These are phyloP conservation scores for Diaporthe sp. DNA, from an alignment of 2,329 filamentous ascomycete species.

Conservation along the genomic window DNA sequence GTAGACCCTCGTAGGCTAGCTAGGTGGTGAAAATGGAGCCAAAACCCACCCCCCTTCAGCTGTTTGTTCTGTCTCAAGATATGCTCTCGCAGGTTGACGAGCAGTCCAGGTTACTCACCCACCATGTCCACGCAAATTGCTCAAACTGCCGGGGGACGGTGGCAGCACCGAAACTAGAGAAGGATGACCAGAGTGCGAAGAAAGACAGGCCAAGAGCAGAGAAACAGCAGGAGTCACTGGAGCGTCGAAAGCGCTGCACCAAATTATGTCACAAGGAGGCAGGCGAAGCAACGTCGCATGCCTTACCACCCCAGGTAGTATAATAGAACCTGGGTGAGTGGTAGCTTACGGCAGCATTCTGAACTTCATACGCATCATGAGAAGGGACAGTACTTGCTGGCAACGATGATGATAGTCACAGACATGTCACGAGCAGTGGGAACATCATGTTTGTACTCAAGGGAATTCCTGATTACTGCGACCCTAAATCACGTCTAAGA, in stretches of 20 bases:
- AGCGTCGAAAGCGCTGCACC: too few species aligned
- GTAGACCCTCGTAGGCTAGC: not conserved
- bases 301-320: too few species aligned
- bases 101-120: too few species aligned
- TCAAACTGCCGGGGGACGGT: not conserved
- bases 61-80: not conserved
- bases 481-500: conserved; percentile 50
- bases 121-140: not conserved
- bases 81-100: not conserved
- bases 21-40: not conserved
- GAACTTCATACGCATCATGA: too few species aligned
- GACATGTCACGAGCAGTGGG: not conserved
- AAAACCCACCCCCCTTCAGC: conserved; percentile 10
- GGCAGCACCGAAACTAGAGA: not conserved
- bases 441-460: conserved; percentile 24
- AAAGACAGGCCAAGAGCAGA: too few species aligned
- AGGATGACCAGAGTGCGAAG: not conserved
- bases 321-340: too few species aligned
- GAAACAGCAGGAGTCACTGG: not conserved
- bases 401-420: not conserved
- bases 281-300: not conserved
- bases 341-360: too few species aligned
- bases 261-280: not conserved
- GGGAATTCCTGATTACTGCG: conserved; percentile 43
- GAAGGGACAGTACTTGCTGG: too few species aligned